Conservation (phyloP, 2,329 filamentous ascomycete species). For the Lasiodiplodia theobromae region DNA sequence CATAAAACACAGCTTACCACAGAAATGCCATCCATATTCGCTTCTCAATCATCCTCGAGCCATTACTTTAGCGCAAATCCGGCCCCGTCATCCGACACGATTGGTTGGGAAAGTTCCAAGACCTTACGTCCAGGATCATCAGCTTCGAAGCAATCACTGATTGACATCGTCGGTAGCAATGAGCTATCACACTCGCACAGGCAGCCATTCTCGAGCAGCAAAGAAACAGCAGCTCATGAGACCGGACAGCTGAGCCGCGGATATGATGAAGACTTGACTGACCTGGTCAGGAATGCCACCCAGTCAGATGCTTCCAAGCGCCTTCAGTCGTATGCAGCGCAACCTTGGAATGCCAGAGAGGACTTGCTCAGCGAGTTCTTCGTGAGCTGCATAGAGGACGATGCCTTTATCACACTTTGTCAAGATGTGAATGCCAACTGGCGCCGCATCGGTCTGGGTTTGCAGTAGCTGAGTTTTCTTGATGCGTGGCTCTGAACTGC, state of each 20-base stretch:
- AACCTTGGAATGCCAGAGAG: conserved; percentile 50
- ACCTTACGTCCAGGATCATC: background rate
- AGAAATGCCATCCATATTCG: background rate
- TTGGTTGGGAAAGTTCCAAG: background rate
- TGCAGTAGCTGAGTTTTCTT: background rate
- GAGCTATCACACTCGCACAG: background rate
- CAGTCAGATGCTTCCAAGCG: background rate
- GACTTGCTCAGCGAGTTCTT: conserved; percentile 59
- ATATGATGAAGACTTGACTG: background rate
- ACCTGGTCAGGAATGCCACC: background rate
- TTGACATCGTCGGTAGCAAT: background rate
- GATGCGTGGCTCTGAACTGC: background rate
- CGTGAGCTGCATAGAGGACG: conserved; percentile 56
- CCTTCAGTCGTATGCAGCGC: conserved; percentile 44
- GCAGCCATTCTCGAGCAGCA: background rate
- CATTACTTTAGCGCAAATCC: background rate
- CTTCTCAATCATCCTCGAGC: background rate
- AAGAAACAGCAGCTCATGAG: background rate
- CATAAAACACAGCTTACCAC: background rate
- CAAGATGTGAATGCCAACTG: conserved; percentile 59
- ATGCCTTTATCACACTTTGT: conserved; percentile 59
- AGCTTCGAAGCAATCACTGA: background rate
- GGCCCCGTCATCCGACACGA: background rate
- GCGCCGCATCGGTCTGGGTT: conserved; percentile 54
- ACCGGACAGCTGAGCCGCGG: background rate